These are phyloP conservation scores for Schoenoplectus tabernaemontani DNA, from an alignment of 202 grass and related monocot species.

Conservation along the genomic window DNA sequence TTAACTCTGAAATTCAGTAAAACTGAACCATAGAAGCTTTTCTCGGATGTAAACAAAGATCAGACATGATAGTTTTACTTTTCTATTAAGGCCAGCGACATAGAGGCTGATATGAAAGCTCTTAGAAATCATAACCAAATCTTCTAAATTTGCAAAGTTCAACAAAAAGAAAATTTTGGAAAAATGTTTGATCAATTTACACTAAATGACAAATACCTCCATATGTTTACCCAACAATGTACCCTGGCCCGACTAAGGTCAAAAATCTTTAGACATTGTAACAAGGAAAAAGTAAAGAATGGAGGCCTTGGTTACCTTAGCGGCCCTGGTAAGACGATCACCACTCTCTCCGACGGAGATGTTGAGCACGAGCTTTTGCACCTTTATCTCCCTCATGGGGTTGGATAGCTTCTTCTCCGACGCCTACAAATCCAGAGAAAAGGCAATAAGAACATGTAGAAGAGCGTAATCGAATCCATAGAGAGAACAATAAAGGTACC, in stretches of 20 bases:
- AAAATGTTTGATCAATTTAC: background rate
- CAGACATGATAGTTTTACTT: background rate
- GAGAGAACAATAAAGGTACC: background rate
- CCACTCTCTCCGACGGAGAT: constrained; percentile 68
- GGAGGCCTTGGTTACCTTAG: constrained; percentile 44
- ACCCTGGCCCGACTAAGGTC: background rate
- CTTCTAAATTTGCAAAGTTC: background rate
- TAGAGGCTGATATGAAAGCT: background rate
- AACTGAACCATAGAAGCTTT: background rate
- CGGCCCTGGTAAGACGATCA: constrained; percentile 60
- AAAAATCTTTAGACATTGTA: background rate
- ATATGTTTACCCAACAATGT: background rate
- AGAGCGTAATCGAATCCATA: background rate
- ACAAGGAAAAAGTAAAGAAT: background rate
- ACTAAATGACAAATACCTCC: background rate
- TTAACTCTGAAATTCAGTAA: background rate
- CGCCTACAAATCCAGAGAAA: constrained; percentile 27
- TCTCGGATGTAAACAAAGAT: background rate
- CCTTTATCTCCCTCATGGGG: constrained; percentile 79
- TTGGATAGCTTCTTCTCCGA: constrained; percentile 62
- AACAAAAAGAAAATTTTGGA: background rate
- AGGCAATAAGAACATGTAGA: background rate
- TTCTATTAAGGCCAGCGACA: background rate
- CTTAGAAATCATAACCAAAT: background rate
- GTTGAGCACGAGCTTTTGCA: constrained; percentile 80